Percentiles rank a stretch among this genome's conserved stretches.
Conservation (phyloP, 2,329 filamentous ascomycete genomes). For the Lecanosticta acicola region DNA sequence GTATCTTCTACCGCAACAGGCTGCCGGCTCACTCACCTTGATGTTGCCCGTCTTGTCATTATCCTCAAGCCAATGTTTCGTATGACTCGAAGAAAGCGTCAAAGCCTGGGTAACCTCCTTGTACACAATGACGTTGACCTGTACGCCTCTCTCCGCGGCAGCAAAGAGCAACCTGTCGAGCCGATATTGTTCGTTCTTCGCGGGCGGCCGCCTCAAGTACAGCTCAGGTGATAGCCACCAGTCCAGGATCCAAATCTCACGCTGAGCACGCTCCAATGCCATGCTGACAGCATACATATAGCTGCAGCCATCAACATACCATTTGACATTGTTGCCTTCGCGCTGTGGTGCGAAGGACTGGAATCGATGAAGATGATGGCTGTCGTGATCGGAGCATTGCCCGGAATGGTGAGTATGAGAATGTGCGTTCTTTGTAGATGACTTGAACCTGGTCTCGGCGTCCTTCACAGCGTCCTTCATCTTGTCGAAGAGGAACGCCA, state of each 20-base stretch:
- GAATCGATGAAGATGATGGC: constrained; percentile 48
- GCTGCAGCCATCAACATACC: constrained; percentile 78
- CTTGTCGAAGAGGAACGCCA: constrained; percentile 47
- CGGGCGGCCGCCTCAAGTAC: constrained; percentile 76
- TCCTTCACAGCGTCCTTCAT: constrained; percentile 49
- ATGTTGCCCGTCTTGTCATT: constrained; percentile 73
- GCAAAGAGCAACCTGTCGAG: constrained; percentile 76
- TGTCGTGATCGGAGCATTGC: constrained; percentile 34
- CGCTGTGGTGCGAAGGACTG: constrained; percentile 66
- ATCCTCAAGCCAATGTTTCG: constrained; percentile 68
- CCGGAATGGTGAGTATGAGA: constrained; percentile 42
- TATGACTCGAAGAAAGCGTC: constrained; percentile 62
- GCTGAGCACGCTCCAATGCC: constrained; percentile 68
- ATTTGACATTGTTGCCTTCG: constrained; percentile 69
- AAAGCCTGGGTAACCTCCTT: constrained; percentile 61
- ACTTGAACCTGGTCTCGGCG: constrained; percentile 48
- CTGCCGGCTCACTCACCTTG: constrained; percentile 57
- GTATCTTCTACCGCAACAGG: not conserved
- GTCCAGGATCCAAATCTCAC: constrained; percentile 72
- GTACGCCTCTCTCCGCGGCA: constrained; percentile 77
- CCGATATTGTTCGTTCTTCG: constrained; percentile 74
- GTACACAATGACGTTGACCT: constrained; percentile 82
- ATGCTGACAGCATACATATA: constrained; percentile 82
- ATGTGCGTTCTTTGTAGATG: constrained; percentile 40
- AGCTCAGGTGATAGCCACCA: constrained; percentile 84